Evolutionary conservation across 176 grass and related monocot genomes (phyloP), one percentile per base, ranked within the genome.

Genomic region (Carex kokanica): DNA sequence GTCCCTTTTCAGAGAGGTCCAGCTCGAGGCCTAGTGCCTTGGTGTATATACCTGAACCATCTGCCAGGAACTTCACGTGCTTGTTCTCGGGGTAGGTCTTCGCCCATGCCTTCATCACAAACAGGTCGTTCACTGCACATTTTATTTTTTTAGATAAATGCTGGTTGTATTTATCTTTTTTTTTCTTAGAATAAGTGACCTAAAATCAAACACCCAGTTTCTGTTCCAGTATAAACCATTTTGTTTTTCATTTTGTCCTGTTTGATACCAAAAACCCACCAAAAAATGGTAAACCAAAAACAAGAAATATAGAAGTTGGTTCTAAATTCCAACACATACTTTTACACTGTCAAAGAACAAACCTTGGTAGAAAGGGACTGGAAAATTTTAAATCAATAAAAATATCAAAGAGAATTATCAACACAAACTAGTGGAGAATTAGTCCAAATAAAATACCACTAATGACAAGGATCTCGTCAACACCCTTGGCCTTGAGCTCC

Each of bases 41-140:
- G 34, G 96, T 95, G 89, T 99, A 99, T 16, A 58, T 43, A 16
- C 84, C 96, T 2, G 88, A 84, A 64, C 96, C 96, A 67, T 99
- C 96, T 81, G 96, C 93, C 58, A 99, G 86, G 85, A 99, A 99
- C 65, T 99, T 99, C 64, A 99, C 93, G 15, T 95, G 71, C 66
- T 95, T 99, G 89, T 93, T 99, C 29, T 99, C 96, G 18, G 93
- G 88, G 88, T 92, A 97, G 67, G 89, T 74, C 82, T 97, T 97
- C 63, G 94, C 84, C 94, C 94, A 97, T 73, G 89, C 94, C 89
- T 94, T 97, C 94, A 97, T 97, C 79, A 97, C 94, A 83, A 94
- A 97, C 57, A 85, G 86, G 57, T 97, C 94, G 6, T 97, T 97
- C 49, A 97, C 94, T 97, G 86, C 86, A 78, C 31, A 54, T 52